Percentiles rank a stretch among this genome's conserved stretches.
phyloP scores from a whole-genome alignment of 768 basidiomycete species.

The Xerocomellus amylosporus region DNA sequence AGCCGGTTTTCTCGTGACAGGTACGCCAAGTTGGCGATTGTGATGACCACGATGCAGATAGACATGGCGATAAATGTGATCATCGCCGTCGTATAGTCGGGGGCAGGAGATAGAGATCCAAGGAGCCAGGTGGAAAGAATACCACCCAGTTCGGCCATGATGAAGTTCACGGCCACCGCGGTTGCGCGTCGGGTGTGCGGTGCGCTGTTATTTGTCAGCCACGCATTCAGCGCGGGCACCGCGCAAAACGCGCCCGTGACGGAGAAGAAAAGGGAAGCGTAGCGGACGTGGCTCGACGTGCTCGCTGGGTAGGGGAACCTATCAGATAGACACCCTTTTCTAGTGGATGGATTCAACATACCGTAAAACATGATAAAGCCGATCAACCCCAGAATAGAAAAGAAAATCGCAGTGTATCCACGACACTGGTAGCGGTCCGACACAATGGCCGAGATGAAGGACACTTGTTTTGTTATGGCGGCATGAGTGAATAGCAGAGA shows the following conservation, averaged over 20 bases:
- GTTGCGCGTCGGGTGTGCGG: constrained; percentile 59
- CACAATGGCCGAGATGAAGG: constrained; percentile 41
- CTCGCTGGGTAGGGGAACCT: constrained; percentile 3
- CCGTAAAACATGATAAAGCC: constrained; percentile 3
- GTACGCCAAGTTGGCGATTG: constrained; percentile 40
- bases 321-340: background rate
- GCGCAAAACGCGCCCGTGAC: constrained; percentile 49
- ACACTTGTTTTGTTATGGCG: constrained; percentile 27
- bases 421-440: constrained; percentile 55
- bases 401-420: constrained; percentile 45
- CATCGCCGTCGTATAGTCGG: constrained; percentile 50
- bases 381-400: constrained; percentile 41
- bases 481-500: background rate
- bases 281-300: constrained; percentile 42
- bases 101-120: constrained; percentile 47
- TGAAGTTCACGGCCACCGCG: constrained; percentile 53
- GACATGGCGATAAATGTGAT: constrained; percentile 37
- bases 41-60: constrained; percentile 37
- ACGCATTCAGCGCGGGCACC: constrained; percentile 54
- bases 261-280: constrained; percentile 55
- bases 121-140: constrained; percentile 63
- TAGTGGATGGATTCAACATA: background rate
- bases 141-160: constrained; percentile 54
- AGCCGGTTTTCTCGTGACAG: constrained; percentile 43
- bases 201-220: constrained; percentile 60